Evolutionary conservation across 441 rosid genomes (phyloP).

Genomic region (Populus hybrid): DNA sequence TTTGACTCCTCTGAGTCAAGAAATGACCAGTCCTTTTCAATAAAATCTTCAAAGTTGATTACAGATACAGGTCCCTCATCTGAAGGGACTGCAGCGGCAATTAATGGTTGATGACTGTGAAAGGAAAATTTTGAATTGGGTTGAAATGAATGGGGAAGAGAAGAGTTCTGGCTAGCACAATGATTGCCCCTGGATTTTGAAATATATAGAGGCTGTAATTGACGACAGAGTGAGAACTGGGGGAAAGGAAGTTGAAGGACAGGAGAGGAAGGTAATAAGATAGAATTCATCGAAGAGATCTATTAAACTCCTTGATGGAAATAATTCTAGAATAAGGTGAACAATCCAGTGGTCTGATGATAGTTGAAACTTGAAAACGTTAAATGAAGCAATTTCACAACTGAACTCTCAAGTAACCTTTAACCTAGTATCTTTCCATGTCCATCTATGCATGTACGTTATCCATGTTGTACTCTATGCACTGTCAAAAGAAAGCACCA

Average conservation of each 20-base stretch:
- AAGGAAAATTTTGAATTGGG: slow-evolving; percentile 19
- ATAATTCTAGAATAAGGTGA: slow-evolving; percentile 3
- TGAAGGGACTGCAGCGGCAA: slow-evolving; percentile 38
- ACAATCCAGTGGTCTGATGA: not conserved
- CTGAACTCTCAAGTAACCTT: not conserved
- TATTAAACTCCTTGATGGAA: not conserved
- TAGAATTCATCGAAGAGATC: slow-evolving; percentile 39
- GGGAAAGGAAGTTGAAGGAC: slow-evolving; percentile 26
- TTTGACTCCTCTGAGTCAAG: slow-evolving; percentile 56
- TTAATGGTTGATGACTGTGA: slow-evolving; percentile 10
- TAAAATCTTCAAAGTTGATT: slow-evolving; percentile 48
- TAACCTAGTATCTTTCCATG: not conserved
- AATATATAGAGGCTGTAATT: slow-evolving; percentile 21
- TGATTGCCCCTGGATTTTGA: not conserved
- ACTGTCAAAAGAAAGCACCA: not conserved
- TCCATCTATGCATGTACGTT: not conserved
- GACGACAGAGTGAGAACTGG: slow-evolving; percentile 24
- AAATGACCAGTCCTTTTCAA: slow-evolving; percentile 92
- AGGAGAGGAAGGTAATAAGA: slow-evolving; percentile 26
- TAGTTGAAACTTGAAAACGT: not conserved
- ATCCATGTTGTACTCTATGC: not conserved
- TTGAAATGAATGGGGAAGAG: slow-evolving; percentile 14
- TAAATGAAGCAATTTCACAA: slow-evolving; percentile 3
- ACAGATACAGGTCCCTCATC: slow-evolving; percentile 50
- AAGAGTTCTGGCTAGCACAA: slow-evolving; percentile 18